A percentile compares a stretch with the other conserved stretches of the same genome.
Evolutionary conservation across 2,329 filamentous ascomycete species (phyloP).

Genomic region (Aureobasidium lini): DNA sequence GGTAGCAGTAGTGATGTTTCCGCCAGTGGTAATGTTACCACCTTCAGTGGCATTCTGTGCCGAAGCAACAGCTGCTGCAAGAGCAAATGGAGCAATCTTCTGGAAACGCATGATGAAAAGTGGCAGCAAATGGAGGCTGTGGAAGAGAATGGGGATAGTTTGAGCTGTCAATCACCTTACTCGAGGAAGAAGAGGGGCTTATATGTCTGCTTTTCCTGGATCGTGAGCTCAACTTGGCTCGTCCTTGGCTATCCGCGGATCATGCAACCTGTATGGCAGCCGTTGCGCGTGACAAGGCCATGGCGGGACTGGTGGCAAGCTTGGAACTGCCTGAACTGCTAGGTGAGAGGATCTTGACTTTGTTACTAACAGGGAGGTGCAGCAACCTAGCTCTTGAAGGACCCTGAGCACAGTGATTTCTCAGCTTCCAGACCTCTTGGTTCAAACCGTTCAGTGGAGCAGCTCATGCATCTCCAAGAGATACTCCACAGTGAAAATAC

Average conservation of each 20-base stretch:
- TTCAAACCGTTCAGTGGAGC: neutral
- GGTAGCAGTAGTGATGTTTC: neutral
- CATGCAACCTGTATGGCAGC: neutral
- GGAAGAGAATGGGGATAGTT: neutral
- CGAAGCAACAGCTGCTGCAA: slow-evolving; percentile 8
- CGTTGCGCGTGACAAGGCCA: slow-evolving; percentile 7
- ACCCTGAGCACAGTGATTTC: neutral
- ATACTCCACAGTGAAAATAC: neutral
- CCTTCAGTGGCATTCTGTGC: slow-evolving; percentile 7
- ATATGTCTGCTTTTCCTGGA: neutral
- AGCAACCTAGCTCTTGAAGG: neutral
- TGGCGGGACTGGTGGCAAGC: slow-evolving; percentile 3
- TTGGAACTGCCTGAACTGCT: neutral
- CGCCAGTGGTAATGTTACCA: slow-evolving; percentile 9
- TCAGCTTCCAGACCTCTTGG: neutral
- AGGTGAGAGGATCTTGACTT: neutral
- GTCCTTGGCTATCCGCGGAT: slow-evolving; percentile 7
- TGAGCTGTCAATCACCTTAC: neutral
- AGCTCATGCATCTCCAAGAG: neutral
- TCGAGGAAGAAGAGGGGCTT: slow-evolving; percentile 4
- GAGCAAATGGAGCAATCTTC: slow-evolving; percentile 5
- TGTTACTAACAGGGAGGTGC: neutral
- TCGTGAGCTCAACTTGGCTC: slow-evolving; percentile 5
- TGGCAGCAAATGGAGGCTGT: neutral
- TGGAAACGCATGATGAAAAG: slow-evolving; percentile 3